These are phyloP conservation scores for Cucurbitaria berberidis DNA, from an alignment of 2,329 filamentous ascomycete genomes.

Conservation along the genomic window DNA sequence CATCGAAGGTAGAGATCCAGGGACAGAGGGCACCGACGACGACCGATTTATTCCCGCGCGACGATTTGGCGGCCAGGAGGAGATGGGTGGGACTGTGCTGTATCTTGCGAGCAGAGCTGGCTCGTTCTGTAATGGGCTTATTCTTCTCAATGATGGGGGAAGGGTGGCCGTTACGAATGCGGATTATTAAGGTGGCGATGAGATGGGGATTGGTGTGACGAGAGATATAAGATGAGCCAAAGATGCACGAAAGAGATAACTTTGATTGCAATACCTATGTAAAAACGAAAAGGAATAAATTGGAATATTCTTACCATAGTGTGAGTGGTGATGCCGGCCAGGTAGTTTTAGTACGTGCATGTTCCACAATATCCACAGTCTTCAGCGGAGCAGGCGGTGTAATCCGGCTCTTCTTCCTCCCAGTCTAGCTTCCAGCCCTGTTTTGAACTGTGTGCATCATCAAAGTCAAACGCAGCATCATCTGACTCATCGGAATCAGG, in stretches of 20 bases:
- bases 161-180: conserved; percentile 13
- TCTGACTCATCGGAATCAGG: background rate
- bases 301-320: background rate
- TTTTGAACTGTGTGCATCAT: conserved; percentile 4
- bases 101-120: conserved; percentile 53
- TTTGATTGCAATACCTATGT: background rate
- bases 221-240: background rate
- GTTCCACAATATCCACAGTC: conserved; percentile 49
- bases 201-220: background rate
- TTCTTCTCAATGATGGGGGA: conserved; percentile 22
- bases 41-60: conserved; percentile 14
- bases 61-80: conserved; percentile 50
- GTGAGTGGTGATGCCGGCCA: no score
- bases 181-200: conserved; percentile 12
- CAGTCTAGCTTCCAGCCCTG: conserved; percentile 23
- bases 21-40: conserved; percentile 5
- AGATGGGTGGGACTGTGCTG: conserved; percentile 53
- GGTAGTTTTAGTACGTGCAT: conserved; percentile 33
- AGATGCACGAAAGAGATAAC: background rate
- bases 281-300: background rate
- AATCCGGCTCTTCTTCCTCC: conserved; percentile 41
- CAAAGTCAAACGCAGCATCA: background rate
- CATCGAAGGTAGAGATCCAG: background rate
- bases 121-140: conserved; percentile 37
- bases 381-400: conserved; percentile 45